phyloP scores from a whole-genome alignment of 148 eudicot genomes.

The Euryodendron excelsum region DNA sequence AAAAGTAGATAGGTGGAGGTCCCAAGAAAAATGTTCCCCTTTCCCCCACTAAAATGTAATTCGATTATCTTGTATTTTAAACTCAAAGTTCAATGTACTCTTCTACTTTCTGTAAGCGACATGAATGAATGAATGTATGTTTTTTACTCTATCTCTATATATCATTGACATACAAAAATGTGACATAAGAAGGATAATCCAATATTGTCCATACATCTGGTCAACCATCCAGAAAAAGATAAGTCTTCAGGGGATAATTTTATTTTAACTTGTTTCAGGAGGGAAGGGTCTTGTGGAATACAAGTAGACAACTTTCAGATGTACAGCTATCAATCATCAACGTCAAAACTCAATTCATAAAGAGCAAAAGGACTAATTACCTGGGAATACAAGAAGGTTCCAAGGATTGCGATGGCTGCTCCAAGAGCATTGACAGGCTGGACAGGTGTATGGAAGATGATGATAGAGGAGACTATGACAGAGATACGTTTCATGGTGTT shows the following conservation, averaged over 20 bases:
- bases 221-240: background rate
- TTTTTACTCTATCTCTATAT: background rate
- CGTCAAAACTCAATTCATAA: background rate
- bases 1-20: too few species aligned
- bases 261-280: background rate
- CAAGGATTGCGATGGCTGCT: constrained; percentile 47
- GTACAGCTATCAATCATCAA: background rate
- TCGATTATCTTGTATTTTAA: too few species aligned
- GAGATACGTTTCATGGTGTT: constrained; percentile 50
- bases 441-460: constrained; percentile 41
- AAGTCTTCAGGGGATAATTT: background rate
- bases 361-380: constrained; percentile 14
- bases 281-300: background rate
- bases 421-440: constrained; percentile 42
- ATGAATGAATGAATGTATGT: too few species aligned
- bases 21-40: too few species aligned
- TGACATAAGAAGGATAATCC: background rate
- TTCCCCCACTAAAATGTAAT: too few species aligned
- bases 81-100: too few species aligned
- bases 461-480: constrained; percentile 45
- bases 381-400: constrained; percentile 50
- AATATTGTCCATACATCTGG: background rate
- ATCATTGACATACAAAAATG: background rate
- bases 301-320: background rate
- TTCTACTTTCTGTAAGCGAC: too few species aligned